A percentile compares a stretch with the other conserved stretches of the same genome.
Conservation (phyloP, 768 basidiomycete species). For the Harrya chromipes region DNA sequence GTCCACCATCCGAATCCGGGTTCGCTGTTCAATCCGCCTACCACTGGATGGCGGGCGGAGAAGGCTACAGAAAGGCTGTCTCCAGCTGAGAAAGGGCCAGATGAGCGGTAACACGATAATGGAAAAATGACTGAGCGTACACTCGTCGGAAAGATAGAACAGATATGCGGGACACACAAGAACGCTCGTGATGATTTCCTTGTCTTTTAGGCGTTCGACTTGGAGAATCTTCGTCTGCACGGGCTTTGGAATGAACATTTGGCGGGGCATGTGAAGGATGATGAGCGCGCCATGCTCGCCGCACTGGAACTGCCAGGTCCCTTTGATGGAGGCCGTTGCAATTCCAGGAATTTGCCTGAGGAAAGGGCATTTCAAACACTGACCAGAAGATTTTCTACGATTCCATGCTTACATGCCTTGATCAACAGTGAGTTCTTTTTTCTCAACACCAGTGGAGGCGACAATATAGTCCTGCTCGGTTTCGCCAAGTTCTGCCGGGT, state of each 20-base stretch:
- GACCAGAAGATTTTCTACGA: not conserved
- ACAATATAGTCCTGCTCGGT: conserved; percentile 20
- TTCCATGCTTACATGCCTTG: not conserved
- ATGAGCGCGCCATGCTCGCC: conserved; percentile 27
- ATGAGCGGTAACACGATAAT: not conserved
- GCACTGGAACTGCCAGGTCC: conserved; percentile 26
- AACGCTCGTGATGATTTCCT: conserved; percentile 23
- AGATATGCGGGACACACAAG: conserved; percentile 28
- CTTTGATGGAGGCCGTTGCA: conserved; percentile 26
- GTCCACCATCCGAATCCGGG: conserved; percentile 4
- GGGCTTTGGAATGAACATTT: conserved; percentile 10
- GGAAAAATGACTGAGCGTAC: not conserved
- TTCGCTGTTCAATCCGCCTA: no score
- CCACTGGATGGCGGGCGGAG: no score
- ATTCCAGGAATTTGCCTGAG: conserved; percentile 9
- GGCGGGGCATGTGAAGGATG: conserved; percentile 26
- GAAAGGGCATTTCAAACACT: not conserved
- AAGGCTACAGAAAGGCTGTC: conserved; percentile 13
- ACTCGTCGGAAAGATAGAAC: conserved; percentile 20
- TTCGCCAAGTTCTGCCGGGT: conserved; percentile 2
- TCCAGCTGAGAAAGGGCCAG: conserved; percentile 1
- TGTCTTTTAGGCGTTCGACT: conserved; percentile 15
- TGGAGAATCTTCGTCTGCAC: conserved; percentile 16
- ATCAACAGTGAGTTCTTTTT: conserved; percentile 9
- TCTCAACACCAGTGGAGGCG: conserved; percentile 17